Evolutionary conservation across 2,329 filamentous ascomycete species (phyloP), one percentile per base, ranked within the genome.

Genomic region (Aspergillus clavatus): DNA sequence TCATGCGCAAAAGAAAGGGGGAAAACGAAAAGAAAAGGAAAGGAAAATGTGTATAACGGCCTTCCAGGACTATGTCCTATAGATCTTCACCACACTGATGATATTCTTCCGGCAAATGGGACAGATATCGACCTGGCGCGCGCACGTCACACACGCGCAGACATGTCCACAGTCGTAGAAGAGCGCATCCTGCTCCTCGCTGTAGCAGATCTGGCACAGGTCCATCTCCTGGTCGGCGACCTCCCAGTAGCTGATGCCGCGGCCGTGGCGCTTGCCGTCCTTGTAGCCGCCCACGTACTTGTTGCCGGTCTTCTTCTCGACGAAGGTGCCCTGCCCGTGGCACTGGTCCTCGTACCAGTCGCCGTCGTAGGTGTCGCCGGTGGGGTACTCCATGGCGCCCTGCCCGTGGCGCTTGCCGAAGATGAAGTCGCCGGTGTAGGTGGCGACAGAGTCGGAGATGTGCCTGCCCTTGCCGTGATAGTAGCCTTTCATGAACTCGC

Each of bases 81-180:
- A 83, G 46, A 84, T 72, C 68, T 78, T 81, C 52, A 83, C 72
- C 24, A 80, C 75, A 41, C 68, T 75, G 50, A 77, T 60, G 16
- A 83, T 76, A 42, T 71, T 70, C 66, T 75, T 77, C 45, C 81
- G 70, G 60, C 81, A 84, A 19, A 83, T 77, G 1, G 81, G 81
- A 53, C 81, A 84, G 40, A 68, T 69, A 44, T 81, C 77, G 23
- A 83, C 74, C 57, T 78, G 72, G 40, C 71, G 71, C 10, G 81
- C 80, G 56, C 81, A 84, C n/a, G 66, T 67, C 46, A 79, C 65
- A 51, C 81, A 84, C 3, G 80, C 76, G 37, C 80, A 76, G 14
- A 83, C 77, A 56, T 84, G 81, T 0, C 81, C 81, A 52, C 81
- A 84, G 51, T 80, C 78, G 53, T 79, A 80, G 59, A 84, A 82